phyloP scores from a whole-genome alignment of 352 stramenopile genomes.

The Aphanomyces invadans region DNA sequence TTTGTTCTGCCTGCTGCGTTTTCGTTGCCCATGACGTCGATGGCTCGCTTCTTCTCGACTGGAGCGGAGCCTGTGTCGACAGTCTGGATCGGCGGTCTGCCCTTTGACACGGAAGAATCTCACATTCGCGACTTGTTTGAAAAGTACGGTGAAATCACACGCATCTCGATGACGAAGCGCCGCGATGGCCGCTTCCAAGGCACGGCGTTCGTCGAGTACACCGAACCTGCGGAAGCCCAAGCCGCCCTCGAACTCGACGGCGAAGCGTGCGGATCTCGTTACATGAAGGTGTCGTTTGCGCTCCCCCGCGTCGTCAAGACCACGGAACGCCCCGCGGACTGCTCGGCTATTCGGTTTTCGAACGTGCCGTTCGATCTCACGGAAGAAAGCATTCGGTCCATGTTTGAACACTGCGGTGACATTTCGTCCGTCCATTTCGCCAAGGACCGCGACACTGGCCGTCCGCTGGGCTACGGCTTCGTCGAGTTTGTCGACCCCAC shows the following conservation, averaged over 20 bases:
- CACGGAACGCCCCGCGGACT: conserved; percentile 12
- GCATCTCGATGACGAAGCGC: conserved; percentile 77
- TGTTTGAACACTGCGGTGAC: conserved; percentile 24
- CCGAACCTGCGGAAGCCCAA: conserved; percentile 48
- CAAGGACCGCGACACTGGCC: conserved; percentile 94
- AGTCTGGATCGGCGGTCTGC: conserved; percentile 91
- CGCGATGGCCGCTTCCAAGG: conserved; percentile 86
- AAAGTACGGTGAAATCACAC: conserved; percentile 83
- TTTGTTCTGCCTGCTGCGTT: neutral
- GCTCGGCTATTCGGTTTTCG: conserved; percentile 8
- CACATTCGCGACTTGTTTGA: conserved; percentile 93
- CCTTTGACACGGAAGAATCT: conserved; percentile 92
- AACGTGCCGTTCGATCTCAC: conserved; percentile 70
- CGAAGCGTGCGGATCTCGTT: conserved; percentile 89
- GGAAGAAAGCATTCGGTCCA: conserved; percentile 19
- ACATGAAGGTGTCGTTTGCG: conserved; percentile 92
- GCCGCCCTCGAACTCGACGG: conserved; percentile 89
- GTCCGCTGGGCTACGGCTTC: conserved; percentile 98
- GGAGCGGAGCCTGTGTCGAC: conserved; percentile 43
- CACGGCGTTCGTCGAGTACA: conserved; percentile 95
- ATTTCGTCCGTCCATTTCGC: conserved; percentile 45
- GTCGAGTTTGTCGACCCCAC: conserved; percentile 95
- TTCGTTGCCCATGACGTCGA: neutral
- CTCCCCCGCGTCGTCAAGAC: conserved; percentile 29
- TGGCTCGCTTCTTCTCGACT: conserved; percentile 23